Evolutionary conservation across 1,284 basidiomycete genomes (phyloP), one percentile per base, ranked within the genome.

Genomic region (Mycosarcoma mackinlayi): DNA sequence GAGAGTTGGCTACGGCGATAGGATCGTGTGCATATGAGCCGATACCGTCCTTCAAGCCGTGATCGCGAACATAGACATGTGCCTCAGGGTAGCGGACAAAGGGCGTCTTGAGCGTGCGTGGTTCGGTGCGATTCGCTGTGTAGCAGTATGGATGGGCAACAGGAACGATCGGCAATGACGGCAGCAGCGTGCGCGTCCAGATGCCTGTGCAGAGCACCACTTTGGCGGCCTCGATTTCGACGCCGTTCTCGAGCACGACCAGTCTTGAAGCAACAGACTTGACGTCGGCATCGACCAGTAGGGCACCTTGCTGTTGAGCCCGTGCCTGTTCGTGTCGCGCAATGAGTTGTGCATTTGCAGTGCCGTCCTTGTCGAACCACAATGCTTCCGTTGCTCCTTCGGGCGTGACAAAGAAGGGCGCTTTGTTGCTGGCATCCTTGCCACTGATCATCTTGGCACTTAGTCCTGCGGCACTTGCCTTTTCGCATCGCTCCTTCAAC

Each of bases 71-170:
- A 16, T 57, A 57, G 23, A 50, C 40, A 14, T 57, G 55, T 0
- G 30, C 11, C 28, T 57, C 46, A 8, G 55, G 55, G 19, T 57
- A 57, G 13, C 55, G 37, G 1, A 57, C 47, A 6, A 57, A 57
- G 5, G 55, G 40, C 7, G 55, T 50, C 18, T 23, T 27, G 16
- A 27, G n/a, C 10, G 31, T 8, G 10, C 55, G 19, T 7, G n/a
- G 14, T 3, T 28, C 19, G 6, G 13, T 35, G 11, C 55, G 46
- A 5, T 41, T 1, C 7, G 46, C 33, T 10, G 55, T 50, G 28
- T 57, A 57, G 14, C 39, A 25, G 19, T 57, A 57, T 13, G 40
- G 47, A 25, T 57, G 55, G 8, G 55, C 55, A 7, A 57, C 55
- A 1, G 55, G 39, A 9, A 57, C 34, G 24, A 57, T 40, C 18